Evolutionary conservation across 495 filamentous ascomycete genomes (phyloP).

Genomic region (Podospora sp.): DNA sequence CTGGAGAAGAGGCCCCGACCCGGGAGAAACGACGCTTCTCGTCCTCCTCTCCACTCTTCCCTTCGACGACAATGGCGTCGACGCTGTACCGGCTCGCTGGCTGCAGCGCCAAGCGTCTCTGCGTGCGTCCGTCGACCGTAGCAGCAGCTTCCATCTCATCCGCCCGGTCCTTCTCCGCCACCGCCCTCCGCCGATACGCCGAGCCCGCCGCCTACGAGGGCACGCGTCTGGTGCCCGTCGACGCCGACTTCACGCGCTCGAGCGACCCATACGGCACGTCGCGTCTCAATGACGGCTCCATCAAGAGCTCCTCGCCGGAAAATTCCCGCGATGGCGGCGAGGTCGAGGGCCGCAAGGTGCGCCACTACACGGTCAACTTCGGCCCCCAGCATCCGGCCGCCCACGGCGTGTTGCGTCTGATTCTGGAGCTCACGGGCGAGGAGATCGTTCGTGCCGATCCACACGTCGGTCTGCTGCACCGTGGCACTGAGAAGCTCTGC

Average conservation of each 20-base stretch:
- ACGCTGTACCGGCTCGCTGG: slow-evolving; percentile 57
- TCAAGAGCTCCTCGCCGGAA: slow-evolving; percentile 39
- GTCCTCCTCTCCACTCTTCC: slow-evolving; percentile 10
- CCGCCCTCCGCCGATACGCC: slow-evolving; percentile 65
- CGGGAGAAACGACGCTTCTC: slow-evolving; percentile 19
- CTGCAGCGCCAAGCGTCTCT: slow-evolving; percentile 58
- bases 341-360: slow-evolving; percentile 77
- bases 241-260: slow-evolving; percentile 61
- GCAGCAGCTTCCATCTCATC: slow-evolving; percentile 24
- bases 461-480: slow-evolving; percentile 93
- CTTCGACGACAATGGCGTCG: slow-evolving; percentile 44
- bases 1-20: slow-evolving; percentile 33
- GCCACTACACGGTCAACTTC: slow-evolving; percentile 99
- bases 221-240: slow-evolving; percentile 69
- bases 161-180: slow-evolving; percentile 62
- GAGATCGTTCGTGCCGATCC: slow-evolving; percentile 96
- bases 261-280: slow-evolving; percentile 44
- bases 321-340: slow-evolving; percentile 48
- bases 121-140: slow-evolving; percentile 35
- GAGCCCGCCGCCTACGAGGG: slow-evolving; percentile 58
- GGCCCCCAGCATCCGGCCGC: slow-evolving; percentile 98
- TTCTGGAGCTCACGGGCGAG: slow-evolving; percentile 96
- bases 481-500: slow-evolving; percentile 99
- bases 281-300: slow-evolving; percentile 28
- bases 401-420: slow-evolving; percentile 96